Evolutionary conservation across 1,284 basidiomycete species (phyloP), one percentile per base, ranked within the genome.

Genomic region (Ceratobasidium sp.): DNA sequence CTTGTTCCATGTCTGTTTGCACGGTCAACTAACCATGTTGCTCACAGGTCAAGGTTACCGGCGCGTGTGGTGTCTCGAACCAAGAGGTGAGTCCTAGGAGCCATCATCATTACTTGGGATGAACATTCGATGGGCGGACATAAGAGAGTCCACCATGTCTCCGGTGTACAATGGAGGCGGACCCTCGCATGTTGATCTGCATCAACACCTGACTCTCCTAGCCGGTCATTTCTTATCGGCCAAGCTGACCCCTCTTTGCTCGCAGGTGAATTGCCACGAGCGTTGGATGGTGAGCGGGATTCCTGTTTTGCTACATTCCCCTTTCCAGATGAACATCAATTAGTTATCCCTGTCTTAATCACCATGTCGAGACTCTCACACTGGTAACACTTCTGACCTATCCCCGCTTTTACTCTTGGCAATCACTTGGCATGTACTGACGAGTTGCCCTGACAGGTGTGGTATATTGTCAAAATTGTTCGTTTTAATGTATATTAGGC

Each of bases 291-390:
- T 71, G 54, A 71, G 54, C 27, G 22, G 16, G n/a, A 22, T 27
- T 43, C 66, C 24, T 46, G 4, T 24, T 27, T 24, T 46, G 11
- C 34, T n/a, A 41, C 34, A 37, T 22, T 62, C 65, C 34, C 2
- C 39, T 63, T 39, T 34, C 27, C 34, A 37, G 66, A 71, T 71
- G 66, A 71, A 22, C 66, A 19, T 48, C n/a, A 24, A 71, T 59
- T 56, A 58, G 66, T 71, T 71, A 71, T 71, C 66, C 66, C 66
- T 71, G 66, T 71, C 66, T 71, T 71, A 71, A 59, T 59, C 14
- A 7, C 27, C 39, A 37, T 71, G 66, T 71, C 66, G 66, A 71
- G 66, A 71, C 54, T 34, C 31, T 71, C 29, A 58, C 34, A 71
- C 9, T 59, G 66, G 66, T 71, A 71, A 71, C 66, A 59, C 56